Base-by-base conservation (phyloP, 2,329 filamentous ascomycete genomes). In the Colletotrichum lindemuthianum region DNA sequence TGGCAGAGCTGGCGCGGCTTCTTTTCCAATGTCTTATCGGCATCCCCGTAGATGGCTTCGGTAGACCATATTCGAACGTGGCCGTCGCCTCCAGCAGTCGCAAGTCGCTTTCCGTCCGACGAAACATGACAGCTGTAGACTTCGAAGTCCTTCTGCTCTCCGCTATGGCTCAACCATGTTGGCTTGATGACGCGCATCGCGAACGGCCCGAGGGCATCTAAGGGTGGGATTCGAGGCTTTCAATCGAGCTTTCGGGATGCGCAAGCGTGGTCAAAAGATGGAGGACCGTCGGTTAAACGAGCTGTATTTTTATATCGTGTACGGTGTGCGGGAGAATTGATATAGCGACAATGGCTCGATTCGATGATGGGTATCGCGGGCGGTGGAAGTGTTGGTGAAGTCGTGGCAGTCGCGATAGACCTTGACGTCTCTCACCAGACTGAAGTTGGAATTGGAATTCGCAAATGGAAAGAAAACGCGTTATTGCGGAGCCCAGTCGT, bases 81-180 rank as follows among this genome's bases (percentile, higher is more conserved):
- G 74, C 96, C 95, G 84, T 99, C 96, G 86, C 96, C 95, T 72
- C 94, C 96, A 67, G 95, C 96, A 16, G 96, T 98, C 52, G 95
- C 96, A 61, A 99, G 86, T 69, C 96, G 89, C 74, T 89, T 90
- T 70, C 95, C 96, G 80, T 99, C 96, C 12, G 96, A 92, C 34
- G 96, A 99, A 69, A 99, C 89, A 83, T 98, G 92, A 78, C 95
- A 98, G 81, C 93, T 97, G 82, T 98, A 99, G 70, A 98, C 95
- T 80, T 99, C 96, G 75, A 96, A 97, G 76, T 98, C 94, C 76
- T 97, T 98, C 77, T 97, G 92, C 82, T 99, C 96, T 76, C 95
- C 94, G 80, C 92, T 93, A 82, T 97, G 95, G 77, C 92, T 95
- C 73, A 98, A 89, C 94, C 95, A 98, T 76, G 92, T 89, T 71